Evolutionary conservation across 2,329 filamentous ascomycete genomes (phyloP).

Genomic region (Phaeosphaeria sp.): DNA sequence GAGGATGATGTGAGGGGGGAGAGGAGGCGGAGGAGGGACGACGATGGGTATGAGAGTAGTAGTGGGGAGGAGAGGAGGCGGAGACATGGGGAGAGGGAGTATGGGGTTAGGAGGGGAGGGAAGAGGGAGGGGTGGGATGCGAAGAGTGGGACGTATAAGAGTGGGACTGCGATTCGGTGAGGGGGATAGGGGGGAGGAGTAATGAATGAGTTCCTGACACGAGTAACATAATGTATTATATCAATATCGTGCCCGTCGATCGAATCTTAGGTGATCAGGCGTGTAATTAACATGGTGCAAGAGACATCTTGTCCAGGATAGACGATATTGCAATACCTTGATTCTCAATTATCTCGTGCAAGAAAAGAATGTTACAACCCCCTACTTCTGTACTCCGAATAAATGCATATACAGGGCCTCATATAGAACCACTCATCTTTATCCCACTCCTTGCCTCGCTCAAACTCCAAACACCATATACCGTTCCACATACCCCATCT

Average conservation of each 20-base stretch:
- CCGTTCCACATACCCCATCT: not conserved
- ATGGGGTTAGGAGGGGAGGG: conserved; percentile 48
- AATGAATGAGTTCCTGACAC: not conserved
- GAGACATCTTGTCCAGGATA: no score
- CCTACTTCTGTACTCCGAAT: not conserved
- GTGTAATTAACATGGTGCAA: no score
- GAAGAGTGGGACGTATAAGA: conserved; percentile 57
- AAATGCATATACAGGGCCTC: not conserved
- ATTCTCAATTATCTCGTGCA: no score
- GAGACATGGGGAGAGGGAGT: conserved; percentile 45
- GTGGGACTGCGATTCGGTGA: conserved; percentile 63
- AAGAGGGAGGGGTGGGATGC: conserved; percentile 43
- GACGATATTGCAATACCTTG: no score
- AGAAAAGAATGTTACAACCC: not conserved
- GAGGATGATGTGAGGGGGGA: conserved; percentile 25
- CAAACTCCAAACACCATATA: not conserved
- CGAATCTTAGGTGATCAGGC: no score
- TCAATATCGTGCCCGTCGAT: no score
- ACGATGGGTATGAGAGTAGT: conserved; percentile 19
- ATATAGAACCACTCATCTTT: not conserved
- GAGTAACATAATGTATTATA: not conserved
- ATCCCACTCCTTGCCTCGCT: not conserved
- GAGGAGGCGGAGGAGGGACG: conserved; percentile 44
- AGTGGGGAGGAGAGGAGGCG: conserved; percentile 12
- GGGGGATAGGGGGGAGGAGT: no score